phyloP scores from a whole-genome alignment of 345 rosid species.

The Rhodamnia rubescens region DNA sequence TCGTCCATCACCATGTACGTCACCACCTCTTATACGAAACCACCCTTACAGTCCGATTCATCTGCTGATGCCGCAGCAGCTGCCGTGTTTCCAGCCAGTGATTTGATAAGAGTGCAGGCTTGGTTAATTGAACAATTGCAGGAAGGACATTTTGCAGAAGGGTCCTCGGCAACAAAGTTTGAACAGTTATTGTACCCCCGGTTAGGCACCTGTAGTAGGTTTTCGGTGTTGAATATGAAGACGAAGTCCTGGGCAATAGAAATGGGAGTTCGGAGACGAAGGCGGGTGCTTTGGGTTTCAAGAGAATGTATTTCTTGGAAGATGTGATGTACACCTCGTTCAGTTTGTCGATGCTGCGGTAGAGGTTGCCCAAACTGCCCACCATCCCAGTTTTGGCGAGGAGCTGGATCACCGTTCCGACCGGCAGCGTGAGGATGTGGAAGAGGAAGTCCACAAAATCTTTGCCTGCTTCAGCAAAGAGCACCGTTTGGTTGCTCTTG shows the following conservation, averaged over 20 bases:
- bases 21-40: slow-evolving; percentile 15
- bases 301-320: background rate
- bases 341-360: background rate
- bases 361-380: background rate
- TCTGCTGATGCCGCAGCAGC: background rate
- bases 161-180: background rate
- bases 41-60: background rate
- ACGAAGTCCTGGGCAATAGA: background rate
- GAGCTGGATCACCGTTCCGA: background rate
- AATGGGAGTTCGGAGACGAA: background rate
- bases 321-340: background rate
- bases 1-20: slow-evolving; percentile 26
- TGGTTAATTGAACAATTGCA: background rate
- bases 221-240: background rate
- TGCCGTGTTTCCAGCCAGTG: background rate
- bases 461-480: background rate
- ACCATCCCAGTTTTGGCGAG: background rate
- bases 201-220: background rate
- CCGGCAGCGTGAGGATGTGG: background rate
- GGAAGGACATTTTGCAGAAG: background rate
- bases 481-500: background rate
- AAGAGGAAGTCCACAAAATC: background rate
- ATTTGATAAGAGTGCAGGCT: accelerated
- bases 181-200: background rate
- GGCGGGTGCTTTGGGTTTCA: background rate